Evolutionary conservation across 306 rosid genomes (phyloP).

Genomic region (Ochetophila trinervis): DNA sequence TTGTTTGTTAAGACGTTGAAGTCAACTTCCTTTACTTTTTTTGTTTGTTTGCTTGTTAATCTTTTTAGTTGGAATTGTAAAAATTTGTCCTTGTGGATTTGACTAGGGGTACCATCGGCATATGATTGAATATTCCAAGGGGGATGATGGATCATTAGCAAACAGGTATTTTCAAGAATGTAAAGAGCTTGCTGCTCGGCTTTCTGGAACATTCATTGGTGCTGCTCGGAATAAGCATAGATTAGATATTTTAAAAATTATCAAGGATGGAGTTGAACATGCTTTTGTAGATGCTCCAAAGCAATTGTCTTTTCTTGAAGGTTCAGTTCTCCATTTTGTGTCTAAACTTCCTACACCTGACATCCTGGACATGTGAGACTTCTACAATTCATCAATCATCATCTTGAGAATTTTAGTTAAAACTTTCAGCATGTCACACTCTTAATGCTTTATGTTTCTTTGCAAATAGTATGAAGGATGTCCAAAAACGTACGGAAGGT

Average conservation of each 20-base stretch:
- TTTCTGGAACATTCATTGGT: constrained; percentile 78
- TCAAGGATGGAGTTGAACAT: constrained; percentile 70
- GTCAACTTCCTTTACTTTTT: background rate
- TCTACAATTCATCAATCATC: constrained; percentile 20
- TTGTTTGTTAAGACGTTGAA: background rate
- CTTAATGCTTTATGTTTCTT: constrained; percentile 19
- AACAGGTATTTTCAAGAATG: constrained; percentile 59
- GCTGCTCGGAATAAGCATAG: constrained; percentile 78
- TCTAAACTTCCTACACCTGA: constrained; percentile 77
- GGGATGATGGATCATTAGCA: constrained; percentile 46
- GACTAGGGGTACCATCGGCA: constrained; percentile 67
- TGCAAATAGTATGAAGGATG: constrained; percentile 60
- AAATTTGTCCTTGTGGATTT: constrained; percentile 1
- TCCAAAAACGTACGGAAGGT: constrained; percentile 63
- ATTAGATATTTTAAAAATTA: constrained; percentile 66
- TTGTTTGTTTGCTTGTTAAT: background rate
- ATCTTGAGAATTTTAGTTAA: constrained; percentile 21
- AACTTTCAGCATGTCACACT: constrained; percentile 9
- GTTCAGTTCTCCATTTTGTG: constrained; percentile 64
- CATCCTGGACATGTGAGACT: constrained; percentile 64
- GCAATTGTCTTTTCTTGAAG: constrained; percentile 74
- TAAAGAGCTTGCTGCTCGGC: constrained; percentile 75
- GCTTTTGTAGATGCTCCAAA: constrained; percentile 84
- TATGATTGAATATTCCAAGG: constrained; percentile 40
- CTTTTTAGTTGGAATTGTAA: background rate